Conservation (phyloP, 2,329 filamentous ascomycete species). For the Botryotinia convoluta region DNA sequence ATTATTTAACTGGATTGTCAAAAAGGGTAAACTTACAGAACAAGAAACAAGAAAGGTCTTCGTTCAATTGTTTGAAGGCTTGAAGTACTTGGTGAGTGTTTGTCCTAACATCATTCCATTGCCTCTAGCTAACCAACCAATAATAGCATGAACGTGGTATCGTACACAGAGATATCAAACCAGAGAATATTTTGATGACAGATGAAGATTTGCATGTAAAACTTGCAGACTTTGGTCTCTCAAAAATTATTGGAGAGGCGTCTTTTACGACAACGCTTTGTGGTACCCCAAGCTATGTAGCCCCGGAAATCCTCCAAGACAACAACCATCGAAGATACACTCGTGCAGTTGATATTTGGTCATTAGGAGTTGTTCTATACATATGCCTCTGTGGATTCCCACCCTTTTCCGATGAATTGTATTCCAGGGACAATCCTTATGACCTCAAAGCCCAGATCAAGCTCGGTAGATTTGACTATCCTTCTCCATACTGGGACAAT, state of each 20-base stretch:
- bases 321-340: conserved; percentile 83
- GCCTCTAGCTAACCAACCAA: conserved; percentile 34
- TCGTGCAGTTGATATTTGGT: conserved; percentile 94
- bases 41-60: conserved; percentile 83
- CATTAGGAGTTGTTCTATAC: conserved; percentile 93
- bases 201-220: conserved; percentile 86
- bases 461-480: conserved; percentile 85
- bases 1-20: conserved; percentile 91
- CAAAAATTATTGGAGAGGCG: conserved; percentile 97
- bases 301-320: conserved; percentile 88
- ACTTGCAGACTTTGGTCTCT: conserved; percentile 91
- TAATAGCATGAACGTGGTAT: conserved; percentile 90
- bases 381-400: conserved; percentile 97
- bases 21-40: conserved; percentile 85
- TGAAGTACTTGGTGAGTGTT: conserved; percentile 83
- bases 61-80: conserved; percentile 83
- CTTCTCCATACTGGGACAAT: conserved; percentile 92
- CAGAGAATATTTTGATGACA: conserved; percentile 67
- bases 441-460: conserved; percentile 87
- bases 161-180: conserved; percentile 84
- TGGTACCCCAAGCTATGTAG: conserved; percentile 96
- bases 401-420: conserved; percentile 93
- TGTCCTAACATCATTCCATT: not conserved
- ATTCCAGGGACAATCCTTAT: conserved; percentile 77
- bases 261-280: conserved; percentile 96